A percentile compares a stretch with the other conserved stretches of the same genome.
phyloP scores from a whole-genome alignment of 176 grass and related monocot genomes.

The Saccharum officinarum region DNA sequence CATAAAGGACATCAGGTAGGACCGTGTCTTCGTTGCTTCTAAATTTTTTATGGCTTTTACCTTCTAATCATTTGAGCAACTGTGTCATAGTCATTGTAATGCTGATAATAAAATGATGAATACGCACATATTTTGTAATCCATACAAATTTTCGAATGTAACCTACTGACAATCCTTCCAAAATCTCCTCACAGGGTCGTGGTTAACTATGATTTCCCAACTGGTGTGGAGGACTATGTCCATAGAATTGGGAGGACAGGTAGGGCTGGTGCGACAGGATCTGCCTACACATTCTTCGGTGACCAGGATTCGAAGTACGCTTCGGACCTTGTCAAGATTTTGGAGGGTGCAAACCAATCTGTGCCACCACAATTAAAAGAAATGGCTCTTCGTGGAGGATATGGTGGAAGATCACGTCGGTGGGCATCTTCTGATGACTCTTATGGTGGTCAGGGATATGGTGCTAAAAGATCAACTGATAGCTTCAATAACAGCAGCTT shows the following conservation, averaged over 20 bases:
- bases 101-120: neutral
- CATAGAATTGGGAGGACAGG: constrained; percentile 98
- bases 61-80: constrained; percentile 9
- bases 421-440: constrained; percentile 64
- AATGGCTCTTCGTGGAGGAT: constrained; percentile 72
- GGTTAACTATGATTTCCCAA: constrained; percentile 82
- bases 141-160: neutral
- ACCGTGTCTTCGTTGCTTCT: constrained; percentile 19
- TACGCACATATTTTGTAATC: neutral
- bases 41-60: constrained; percentile 12
- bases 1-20: constrained; percentile 84
- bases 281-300: constrained; percentile 93
- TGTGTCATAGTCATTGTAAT: neutral
- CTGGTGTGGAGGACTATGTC: constrained; percentile 90
- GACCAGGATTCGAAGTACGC: constrained; percentile 83
- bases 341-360: constrained; percentile 73
- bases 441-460: constrained; percentile 46
- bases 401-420: constrained; percentile 62
- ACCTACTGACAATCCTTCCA: constrained; percentile 6
- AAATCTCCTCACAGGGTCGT: constrained; percentile 55
- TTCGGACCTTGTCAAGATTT: constrained; percentile 86
- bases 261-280: constrained; percentile 77
- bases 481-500: constrained; percentile 29
- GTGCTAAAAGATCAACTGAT: constrained; percentile 30
- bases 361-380: constrained; percentile 65